These are phyloP conservation scores for Heliamphora pulchella DNA, from an alignment of 179 eudicot species.

Conservation along the genomic window DNA sequence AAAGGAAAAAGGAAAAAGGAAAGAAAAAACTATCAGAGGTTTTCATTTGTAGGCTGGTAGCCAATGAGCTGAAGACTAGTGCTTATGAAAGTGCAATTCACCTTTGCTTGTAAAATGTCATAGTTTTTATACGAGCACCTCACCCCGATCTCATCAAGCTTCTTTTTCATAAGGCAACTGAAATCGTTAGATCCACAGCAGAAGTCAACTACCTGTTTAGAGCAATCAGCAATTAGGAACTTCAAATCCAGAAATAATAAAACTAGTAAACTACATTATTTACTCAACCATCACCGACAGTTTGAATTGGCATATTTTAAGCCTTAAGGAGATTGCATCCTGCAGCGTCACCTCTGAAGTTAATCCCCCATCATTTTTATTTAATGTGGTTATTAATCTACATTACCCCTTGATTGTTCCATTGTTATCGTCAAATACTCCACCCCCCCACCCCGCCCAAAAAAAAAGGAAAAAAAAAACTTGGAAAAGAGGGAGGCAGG, in stretches of 20 bases:
- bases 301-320: neutral
- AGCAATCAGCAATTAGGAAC: constrained; percentile 14
- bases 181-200: constrained; percentile 96
- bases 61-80: neutral
- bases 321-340: neutral
- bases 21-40: neutral
- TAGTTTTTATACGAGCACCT: constrained; percentile 64
- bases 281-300: neutral
- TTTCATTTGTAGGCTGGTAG: neutral
- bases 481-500: neutral
- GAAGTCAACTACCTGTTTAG: constrained; percentile 80
- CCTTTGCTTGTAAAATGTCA: constrained; percentile 75
- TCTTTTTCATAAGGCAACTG: constrained; percentile 64
- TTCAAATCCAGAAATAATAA: neutral
- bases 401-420: neutral
- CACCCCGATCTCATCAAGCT: constrained; percentile 63
- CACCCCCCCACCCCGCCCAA: too few species aligned
- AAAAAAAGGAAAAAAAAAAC: neutral
- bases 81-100: constrained; percentile 14
- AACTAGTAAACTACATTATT: neutral
- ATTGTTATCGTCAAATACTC: neutral
- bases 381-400: too few species aligned
- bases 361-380: neutral
- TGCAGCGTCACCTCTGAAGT: neutral
- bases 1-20: neutral